Conservation (phyloP, 345 rosid genomes). For the Turritis glabra region DNA sequence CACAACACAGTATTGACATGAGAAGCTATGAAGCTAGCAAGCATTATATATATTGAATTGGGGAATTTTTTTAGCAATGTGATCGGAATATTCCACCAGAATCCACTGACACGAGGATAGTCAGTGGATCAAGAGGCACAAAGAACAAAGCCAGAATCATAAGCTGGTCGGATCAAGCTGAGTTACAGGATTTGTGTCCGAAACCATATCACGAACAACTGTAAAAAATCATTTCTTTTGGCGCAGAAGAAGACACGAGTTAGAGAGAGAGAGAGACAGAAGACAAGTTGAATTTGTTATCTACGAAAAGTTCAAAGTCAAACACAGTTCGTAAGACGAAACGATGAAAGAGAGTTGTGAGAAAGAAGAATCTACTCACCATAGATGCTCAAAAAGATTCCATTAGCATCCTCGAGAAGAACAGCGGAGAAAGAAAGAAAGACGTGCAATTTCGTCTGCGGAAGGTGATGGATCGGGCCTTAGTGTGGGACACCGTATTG, state of each 20-base stretch:
- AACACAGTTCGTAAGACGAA: not conserved
- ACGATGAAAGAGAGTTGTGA: not conserved
- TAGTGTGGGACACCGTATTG: not conserved
- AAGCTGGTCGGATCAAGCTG: constrained; percentile 22
- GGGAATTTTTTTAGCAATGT: not conserved
- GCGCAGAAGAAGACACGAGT: constrained; percentile 4
- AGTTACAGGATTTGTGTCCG: not conserved
- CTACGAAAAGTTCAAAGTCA: constrained; percentile 18
- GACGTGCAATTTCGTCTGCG: constrained; percentile 26
- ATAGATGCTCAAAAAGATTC: constrained; percentile 36
- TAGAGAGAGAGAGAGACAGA: not conserved
- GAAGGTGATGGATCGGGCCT: not conserved
- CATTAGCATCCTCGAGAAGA: not conserved
- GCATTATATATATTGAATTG: constrained; percentile 15
- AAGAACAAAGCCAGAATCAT: constrained; percentile 10
- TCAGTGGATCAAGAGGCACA: constrained; percentile 18
- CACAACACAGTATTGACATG: constrained; percentile 84
- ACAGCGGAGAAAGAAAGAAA: constrained; percentile 4
- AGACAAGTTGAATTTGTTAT: not conserved
- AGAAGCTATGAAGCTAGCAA: constrained; percentile 48
- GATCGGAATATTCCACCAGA: constrained; percentile 15
- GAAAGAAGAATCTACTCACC: constrained; percentile 29
- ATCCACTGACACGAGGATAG: constrained; percentile 8
- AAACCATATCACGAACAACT: not conserved
- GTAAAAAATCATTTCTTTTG: not conserved